Evolutionary conservation across 306 rosid genomes (phyloP).

Genomic region (Corylus avellana): DNA sequence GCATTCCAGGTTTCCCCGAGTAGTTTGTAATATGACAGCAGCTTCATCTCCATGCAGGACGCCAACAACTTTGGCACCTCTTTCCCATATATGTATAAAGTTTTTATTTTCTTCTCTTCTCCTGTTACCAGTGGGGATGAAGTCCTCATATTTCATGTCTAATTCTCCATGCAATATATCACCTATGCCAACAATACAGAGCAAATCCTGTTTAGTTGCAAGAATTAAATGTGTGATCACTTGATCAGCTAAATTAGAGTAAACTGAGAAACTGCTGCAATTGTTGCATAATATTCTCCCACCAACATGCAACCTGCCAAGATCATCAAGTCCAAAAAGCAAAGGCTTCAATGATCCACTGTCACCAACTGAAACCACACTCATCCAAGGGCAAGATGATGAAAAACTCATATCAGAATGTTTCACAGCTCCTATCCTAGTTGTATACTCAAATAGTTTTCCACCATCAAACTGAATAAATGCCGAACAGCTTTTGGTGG

Average conservation of each 20-base stretch:
- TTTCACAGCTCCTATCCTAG: slow-evolving; percentile 50
- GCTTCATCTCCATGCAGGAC: slow-evolving; percentile 91
- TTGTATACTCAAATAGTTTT: slow-evolving; percentile 52
- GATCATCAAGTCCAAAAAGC: slow-evolving; percentile 76
- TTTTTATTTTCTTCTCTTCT: slow-evolving; percentile 55
- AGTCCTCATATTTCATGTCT: slow-evolving; percentile 53
- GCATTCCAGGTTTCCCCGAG: slow-evolving; percentile 90
- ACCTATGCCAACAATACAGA: slow-evolving; percentile 66
- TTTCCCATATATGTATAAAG: slow-evolving; percentile 84
- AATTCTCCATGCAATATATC: slow-evolving; percentile 64
- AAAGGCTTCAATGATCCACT: slow-evolving; percentile 55
- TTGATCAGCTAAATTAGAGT: slow-evolving; percentile 83
- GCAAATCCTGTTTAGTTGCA: slow-evolving; percentile 82
- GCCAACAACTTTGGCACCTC: slow-evolving; percentile 85
- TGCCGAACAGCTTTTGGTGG: slow-evolving; percentile 54
- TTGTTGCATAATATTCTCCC: slow-evolving; percentile 73
- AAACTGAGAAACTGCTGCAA: slow-evolving; percentile 81
- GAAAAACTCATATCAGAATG: slow-evolving; percentile 58
- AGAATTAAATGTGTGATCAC: slow-evolving; percentile 72
- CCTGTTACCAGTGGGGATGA: slow-evolving; percentile 47
- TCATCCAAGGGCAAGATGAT: slow-evolving; percentile 82
- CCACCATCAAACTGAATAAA: slow-evolving; percentile 80
- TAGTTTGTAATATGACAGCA: slow-evolving; percentile 72
- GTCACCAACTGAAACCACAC: slow-evolving; percentile 52
- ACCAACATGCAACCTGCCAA: slow-evolving; percentile 73